phyloP scores from a whole-genome alignment of 768 basidiomycete species.

The Boletus insuetus region DNA sequence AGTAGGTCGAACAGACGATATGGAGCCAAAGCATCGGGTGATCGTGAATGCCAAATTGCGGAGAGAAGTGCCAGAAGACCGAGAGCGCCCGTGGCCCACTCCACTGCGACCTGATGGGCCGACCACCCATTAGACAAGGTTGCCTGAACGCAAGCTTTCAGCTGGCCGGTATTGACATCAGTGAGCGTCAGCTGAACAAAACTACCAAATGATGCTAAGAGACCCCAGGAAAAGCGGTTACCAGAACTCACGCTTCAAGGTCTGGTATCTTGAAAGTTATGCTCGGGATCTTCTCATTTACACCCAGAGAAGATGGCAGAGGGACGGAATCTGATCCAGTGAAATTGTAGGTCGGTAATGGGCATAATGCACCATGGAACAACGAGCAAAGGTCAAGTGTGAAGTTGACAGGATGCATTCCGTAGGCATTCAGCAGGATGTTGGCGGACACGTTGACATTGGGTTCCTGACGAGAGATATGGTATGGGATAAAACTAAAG shows the following conservation, averaged over 20 bases:
- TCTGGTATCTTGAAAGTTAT: slow-evolving; percentile 90
- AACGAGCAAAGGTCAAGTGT: slow-evolving; percentile 85
- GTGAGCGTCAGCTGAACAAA: slow-evolving; percentile 77
- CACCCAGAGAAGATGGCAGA: slow-evolving; percentile 57
- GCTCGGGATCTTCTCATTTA: slow-evolving; percentile 58
- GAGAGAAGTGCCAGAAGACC: slow-evolving; percentile 57
- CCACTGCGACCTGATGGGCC: slow-evolving; percentile 66
- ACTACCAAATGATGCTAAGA: slow-evolving; percentile 13
- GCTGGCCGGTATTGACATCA: slow-evolving; percentile 62
- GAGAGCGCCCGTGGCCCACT: slow-evolving; percentile 73
- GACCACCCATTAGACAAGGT: slow-evolving; percentile 93
- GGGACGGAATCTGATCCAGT: slow-evolving; percentile 73
- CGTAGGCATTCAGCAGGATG: slow-evolving; percentile 84
- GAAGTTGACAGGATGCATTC: slow-evolving; percentile 74
- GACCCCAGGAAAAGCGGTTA: not conserved
- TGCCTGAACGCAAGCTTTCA: slow-evolving; percentile 88
- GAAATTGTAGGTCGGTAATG: slow-evolving; percentile 79
- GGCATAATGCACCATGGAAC: slow-evolving; percentile 80
- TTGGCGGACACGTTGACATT: slow-evolving; percentile 82
- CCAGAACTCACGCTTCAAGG: slow-evolving; percentile 59
- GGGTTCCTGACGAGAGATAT: slow-evolving; percentile 46
- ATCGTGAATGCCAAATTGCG: slow-evolving; percentile 53
- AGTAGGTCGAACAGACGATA: slow-evolving; percentile 80
- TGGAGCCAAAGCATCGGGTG: slow-evolving; percentile 58
- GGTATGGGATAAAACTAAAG: slow-evolving; percentile 9